Evolutionary conservation across 352 stramenopile species (phyloP), one percentile per base, ranked within the genome.

Genomic region (Globisporangium sylvaticum): DNA sequence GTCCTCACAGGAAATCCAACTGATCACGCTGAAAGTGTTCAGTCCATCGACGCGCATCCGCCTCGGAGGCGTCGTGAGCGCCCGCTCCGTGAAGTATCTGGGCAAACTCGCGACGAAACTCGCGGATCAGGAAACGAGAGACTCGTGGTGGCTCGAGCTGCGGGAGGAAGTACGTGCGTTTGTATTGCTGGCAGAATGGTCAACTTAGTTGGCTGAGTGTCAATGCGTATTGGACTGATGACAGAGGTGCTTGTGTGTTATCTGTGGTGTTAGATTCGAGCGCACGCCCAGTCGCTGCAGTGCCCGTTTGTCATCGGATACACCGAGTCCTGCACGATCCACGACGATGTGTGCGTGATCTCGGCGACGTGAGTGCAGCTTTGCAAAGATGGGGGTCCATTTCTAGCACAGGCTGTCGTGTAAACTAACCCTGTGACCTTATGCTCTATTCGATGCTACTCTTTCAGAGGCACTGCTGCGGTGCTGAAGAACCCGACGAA

Each of bases 91-190:
- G 14, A 97, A 97, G 59, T 97, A 95, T 68, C 62, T 97, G 14
- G 89, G 91, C 6, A 92, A 94, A 64, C 78, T 99, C 31, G 95
- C 95, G 6, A 98, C 92, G 5, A 99, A 98, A 60, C 73, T 99
- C 8, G 96, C 91, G 0, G 97, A 99, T 75, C 96, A 99, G 67
- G 97, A 99, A 69, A 99, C 96, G 0, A 78, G 97, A 65, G 97
- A 99, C 71, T 97, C 92, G 18, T 99, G 97, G 97, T 99, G 97
- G 97, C 87, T 92, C 24, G 96, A 99, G 70, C 81, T 99, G 6
- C 84, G 97, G 32, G 96, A 98, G 81, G 97, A 99, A 78, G 87
- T 93, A 52, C 8, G 61, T 93, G 54, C 8, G 61, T 55, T 48
- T 9, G 15, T 67, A 0, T 24, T 42, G 12, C 20, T 60, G 32